Percentiles rank a stretch among this genome's conserved stretches.
These are phyloP conservation scores for Xylaria sp. DNA, from an alignment of 495 filamentous ascomycete species.

Conservation along the genomic window DNA sequence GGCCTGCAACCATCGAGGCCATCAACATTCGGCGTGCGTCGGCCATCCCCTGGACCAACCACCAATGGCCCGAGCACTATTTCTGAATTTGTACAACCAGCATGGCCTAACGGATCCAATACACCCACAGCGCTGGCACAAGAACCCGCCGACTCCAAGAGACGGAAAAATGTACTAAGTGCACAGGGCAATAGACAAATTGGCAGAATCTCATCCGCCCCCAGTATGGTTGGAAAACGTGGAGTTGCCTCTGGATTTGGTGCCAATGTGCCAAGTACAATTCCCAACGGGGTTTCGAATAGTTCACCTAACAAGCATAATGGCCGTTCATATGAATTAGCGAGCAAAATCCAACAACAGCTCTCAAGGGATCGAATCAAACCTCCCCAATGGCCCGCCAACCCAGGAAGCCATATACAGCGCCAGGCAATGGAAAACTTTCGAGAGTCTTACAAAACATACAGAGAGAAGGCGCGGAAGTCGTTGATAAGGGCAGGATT, in stretches of 20 bases:
- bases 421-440: slow-evolving; percentile 51
- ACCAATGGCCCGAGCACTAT: slow-evolving; percentile 6
- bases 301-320: not conserved
- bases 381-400: slow-evolving; percentile 53
- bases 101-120: slow-evolving; percentile 33
- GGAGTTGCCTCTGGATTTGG: not conserved
- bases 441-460: slow-evolving; percentile 62
- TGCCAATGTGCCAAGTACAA: not conserved
- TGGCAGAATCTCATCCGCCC: slow-evolving; percentile 21
- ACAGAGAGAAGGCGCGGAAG: slow-evolving; percentile 71
- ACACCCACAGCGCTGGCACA: not conserved
- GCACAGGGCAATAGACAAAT: slow-evolving; percentile 25
- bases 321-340: slow-evolving; percentile 40
- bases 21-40: not conserved
- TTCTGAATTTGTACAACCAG: slow-evolving; percentile 34
- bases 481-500: slow-evolving; percentile 74
- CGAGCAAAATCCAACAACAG: slow-evolving; percentile 49
- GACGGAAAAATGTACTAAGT: slow-evolving; percentile 26
- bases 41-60: not conserved
- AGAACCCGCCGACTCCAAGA: not conserved
- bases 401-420: slow-evolving; percentile 50
- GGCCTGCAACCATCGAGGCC: not conserved
- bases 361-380: slow-evolving; percentile 50
- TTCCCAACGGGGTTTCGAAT: not conserved
- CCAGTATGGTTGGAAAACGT: not conserved